Evolutionary conservation across 352 stramenopile species (phyloP).

Genomic region (Phytopythium helicoides): DNA sequence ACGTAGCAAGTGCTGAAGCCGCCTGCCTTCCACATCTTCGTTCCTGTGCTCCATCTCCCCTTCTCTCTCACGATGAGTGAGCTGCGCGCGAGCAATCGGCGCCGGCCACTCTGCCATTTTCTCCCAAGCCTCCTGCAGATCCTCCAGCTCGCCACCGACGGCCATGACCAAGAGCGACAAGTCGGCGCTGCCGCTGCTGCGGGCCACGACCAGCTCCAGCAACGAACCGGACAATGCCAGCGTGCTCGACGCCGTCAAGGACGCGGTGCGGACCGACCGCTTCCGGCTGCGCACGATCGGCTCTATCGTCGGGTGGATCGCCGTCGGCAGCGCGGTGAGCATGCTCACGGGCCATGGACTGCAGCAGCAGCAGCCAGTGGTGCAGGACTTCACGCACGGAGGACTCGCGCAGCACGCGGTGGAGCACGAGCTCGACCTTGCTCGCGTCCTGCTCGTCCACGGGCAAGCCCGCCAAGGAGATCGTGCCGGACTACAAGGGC

Average conservation of each 20-base stretch:
- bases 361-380: conserved; percentile 9
- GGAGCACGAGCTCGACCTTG: conserved; percentile 47
- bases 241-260: background rate
- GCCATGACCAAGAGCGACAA: no score
- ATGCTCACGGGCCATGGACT: conserved; percentile 14
- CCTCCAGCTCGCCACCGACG: no score
- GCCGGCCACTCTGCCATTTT: no score
- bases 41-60: no score
- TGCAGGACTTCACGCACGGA: conserved; percentile 39
- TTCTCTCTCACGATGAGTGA: no score
- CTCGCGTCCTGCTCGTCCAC: conserved; percentile 38
- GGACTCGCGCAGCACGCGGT: conserved; percentile 46
- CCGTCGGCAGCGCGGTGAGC: conserved; percentile 46
- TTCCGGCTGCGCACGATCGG: conserved; percentile 34
- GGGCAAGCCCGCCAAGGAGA: conserved; percentile 8
- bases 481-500: conserved; percentile 29
- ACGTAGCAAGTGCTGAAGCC: no score
- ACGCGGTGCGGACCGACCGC: conserved; percentile 29
- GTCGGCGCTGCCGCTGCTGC: conserved; percentile 22
- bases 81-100: no score
- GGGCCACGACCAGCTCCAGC: background rate
- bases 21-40: no score
- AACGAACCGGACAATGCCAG: background rate
- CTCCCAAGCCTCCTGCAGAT: no score
- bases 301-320: conserved; percentile 49